Percentiles rank a stretch among this genome's conserved stretches.
phyloP scores from a whole-genome alignment of 2,329 filamentous ascomycete genomes.

The Stachybotrys echinatus region DNA sequence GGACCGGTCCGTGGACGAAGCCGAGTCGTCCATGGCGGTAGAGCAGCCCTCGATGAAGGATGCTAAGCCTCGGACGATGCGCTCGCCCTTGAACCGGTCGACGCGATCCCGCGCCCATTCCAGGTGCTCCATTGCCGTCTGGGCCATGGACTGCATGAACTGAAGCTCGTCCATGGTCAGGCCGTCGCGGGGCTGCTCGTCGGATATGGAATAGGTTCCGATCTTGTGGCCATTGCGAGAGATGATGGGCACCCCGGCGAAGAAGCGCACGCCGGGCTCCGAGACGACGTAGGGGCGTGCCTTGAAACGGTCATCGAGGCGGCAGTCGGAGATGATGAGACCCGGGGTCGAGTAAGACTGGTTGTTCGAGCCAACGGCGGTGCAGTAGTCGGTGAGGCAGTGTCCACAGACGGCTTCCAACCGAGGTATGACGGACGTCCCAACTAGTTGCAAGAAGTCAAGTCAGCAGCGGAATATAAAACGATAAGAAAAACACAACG shows the following conservation, averaged over 20 bases:
- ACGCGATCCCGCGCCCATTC: conserved; percentile 48
- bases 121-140: conserved; percentile 55
- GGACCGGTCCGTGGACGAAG: not conserved
- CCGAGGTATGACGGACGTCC: conserved; percentile 16
- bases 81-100: conserved; percentile 46
- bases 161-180: conserved; percentile 41
- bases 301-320: conserved; percentile 25
- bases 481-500: too few relatives aligned
- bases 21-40: conserved; percentile 8
- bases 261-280: conserved; percentile 28
- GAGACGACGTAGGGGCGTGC: conserved; percentile 23
- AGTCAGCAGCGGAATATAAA: not conserved
- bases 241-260: conserved; percentile 50
- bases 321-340: conserved; percentile 22
- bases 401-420: conserved; percentile 28
- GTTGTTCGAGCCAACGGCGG: conserved; percentile 8
- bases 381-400: conserved; percentile 15
- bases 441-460: conserved; percentile 20
- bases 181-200: conserved; percentile 48
- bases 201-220: conserved; percentile 55
- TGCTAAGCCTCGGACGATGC: conserved; percentile 49
- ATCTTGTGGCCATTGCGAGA: conserved; percentile 50
- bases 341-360: conserved; percentile 16
- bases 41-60: conserved; percentile 48
- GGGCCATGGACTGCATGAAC: conserved; percentile 52